Evolutionary conservation across 371 early-diverging fungal species (phyloP).

Genomic region (Vairimorpha necatrix): DNA sequence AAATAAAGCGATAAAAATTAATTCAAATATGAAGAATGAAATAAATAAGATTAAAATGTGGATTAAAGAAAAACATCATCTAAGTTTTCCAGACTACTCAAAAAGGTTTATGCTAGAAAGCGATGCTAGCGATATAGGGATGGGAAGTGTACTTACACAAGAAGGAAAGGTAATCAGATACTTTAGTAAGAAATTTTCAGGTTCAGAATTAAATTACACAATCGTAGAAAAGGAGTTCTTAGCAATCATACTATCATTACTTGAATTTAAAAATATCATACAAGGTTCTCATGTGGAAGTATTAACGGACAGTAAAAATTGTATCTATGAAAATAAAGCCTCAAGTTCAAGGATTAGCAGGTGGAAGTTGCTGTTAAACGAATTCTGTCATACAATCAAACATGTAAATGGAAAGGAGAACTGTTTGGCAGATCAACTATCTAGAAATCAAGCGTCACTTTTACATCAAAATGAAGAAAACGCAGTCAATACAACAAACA

Average conservation of each 20-base stretch:
- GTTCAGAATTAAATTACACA: conserved; percentile 35
- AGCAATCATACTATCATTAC: conserved; percentile 8
- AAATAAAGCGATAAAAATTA: background rate
- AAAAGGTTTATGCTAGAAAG: conserved; percentile 33
- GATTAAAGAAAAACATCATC: background rate
- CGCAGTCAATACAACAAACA: background rate
- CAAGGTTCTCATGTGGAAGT: background rate
- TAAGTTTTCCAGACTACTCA: background rate
- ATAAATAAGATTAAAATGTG: background rate
- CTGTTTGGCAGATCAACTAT: conserved; percentile 28
- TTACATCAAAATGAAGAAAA: background rate
- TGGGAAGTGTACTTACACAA: conserved; percentile 53
- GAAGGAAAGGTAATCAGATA: conserved; percentile 22
- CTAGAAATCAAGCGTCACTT: background rate
- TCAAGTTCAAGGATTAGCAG: background rate
- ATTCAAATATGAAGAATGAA: background rate
- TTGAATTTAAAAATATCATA: conserved; percentile 26
- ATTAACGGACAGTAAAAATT: conserved; percentile 14
- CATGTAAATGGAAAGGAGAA: conserved; percentile 30
- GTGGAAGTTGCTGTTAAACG: conserved; percentile 24
- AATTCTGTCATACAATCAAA: conserved; percentile 15
- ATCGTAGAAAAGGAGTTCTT: conserved; percentile 26
- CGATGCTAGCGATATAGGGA: conserved; percentile 43
- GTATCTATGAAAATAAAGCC: background rate
- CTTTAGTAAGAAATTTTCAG: conserved; percentile 23